Conservation (phyloP, 2,329 filamentous ascomycete species). For the Penicillium sp. region DNA sequence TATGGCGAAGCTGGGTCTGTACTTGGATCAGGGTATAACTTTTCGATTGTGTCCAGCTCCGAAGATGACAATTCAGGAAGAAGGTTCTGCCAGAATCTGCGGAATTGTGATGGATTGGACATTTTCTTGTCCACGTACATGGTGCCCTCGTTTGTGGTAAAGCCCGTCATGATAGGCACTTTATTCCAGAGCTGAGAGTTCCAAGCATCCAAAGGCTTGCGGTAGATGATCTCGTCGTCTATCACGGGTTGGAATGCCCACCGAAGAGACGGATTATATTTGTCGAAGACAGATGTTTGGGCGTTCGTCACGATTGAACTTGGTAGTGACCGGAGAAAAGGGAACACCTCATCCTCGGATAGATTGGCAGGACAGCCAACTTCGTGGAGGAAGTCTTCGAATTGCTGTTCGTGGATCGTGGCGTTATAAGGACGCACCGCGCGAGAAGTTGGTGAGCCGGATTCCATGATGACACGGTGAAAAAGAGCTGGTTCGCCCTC, state of each 20-base stretch:
- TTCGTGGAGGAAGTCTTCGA: conserved; percentile 44
- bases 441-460: conserved; percentile 50
- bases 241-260: conserved; percentile 71
- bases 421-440: conserved; percentile 48
- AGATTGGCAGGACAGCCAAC: conserved; percentile 35
- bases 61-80: conserved; percentile 58
- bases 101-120: conserved; percentile 56
- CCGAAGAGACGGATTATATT: conserved; percentile 50
- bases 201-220: conserved; percentile 64
- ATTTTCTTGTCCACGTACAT: conserved; percentile 60
- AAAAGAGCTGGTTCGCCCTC: conserved; percentile 40
- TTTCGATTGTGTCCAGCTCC: conserved; percentile 59
- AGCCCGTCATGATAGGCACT: conserved; percentile 68
- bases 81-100: conserved; percentile 61
- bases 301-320: conserved; percentile 41
- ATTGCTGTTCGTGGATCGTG: conserved; percentile 49
- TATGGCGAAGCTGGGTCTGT: conserved; percentile 34
- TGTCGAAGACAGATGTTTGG: conserved; percentile 47
- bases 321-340: conserved; percentile 46
- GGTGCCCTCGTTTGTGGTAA: conserved; percentile 70
- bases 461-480: conserved; percentile 51
- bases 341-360: conserved; percentile 38
- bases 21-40: conserved; percentile 64
- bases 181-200: conserved; percentile 54
- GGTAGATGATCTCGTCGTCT: conserved; percentile 61